Percentiles rank a stretch among this genome's conserved stretches.
Evolutionary conservation across 176 grass and related monocot species (phyloP).

Genomic region (Neostapfia colusana): DNA sequence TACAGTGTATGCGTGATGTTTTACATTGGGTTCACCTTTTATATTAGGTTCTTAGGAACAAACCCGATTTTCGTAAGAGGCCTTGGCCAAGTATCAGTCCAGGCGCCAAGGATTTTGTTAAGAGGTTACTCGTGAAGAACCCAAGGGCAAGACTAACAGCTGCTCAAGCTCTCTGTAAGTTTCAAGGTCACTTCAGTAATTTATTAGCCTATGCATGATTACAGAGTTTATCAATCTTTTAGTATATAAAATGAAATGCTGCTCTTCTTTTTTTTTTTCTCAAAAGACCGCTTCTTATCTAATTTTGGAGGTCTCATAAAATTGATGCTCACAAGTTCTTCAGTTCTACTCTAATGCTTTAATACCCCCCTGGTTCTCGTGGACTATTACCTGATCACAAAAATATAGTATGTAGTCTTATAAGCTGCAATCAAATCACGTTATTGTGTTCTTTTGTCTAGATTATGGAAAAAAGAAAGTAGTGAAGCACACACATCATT

Average conservation of each 20-base stretch:
- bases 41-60: constrained; percentile 86
- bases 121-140: constrained; percentile 86
- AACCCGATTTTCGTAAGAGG: constrained; percentile 90
- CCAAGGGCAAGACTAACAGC: constrained; percentile 93
- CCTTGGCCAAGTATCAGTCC: constrained; percentile 86
- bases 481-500: background rate
- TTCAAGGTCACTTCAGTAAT: constrained; percentile 23
- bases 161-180: constrained; percentile 97
- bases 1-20: constrained; percentile 30
- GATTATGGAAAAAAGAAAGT: background rate
- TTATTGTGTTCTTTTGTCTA: background rate
- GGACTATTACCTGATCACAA: background rate
- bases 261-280: background rate
- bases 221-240: constrained; percentile 6
- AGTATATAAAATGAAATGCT: background rate
- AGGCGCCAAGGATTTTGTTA: constrained; percentile 94
- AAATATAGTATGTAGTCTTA: background rate
- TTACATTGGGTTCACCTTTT: constrained; percentile 32
- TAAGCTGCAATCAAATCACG: background rate
- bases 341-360: constrained; percentile 6
- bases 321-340: background rate
- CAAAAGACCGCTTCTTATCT: background rate
- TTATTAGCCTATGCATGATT: constrained; percentile 6
- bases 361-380: background rate
- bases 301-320: constrained; percentile 3